Evolutionary conservation across 1,284 basidiomycete species (phyloP).

Genomic region (Trametes hirsuta): DNA sequence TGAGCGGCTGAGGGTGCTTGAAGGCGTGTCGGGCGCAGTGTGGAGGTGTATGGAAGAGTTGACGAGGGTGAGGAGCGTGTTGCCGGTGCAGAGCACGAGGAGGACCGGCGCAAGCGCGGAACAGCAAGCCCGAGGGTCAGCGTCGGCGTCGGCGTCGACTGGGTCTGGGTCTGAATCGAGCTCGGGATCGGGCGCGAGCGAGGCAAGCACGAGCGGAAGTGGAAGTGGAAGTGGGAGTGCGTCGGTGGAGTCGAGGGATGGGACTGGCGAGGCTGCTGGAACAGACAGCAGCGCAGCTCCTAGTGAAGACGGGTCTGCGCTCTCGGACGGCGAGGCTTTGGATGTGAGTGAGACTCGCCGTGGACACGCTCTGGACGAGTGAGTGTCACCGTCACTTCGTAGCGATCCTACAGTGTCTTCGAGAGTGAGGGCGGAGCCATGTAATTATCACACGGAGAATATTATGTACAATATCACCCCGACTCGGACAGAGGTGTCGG

Average conservation of each 20-base stretch:
- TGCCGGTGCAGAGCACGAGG: slow-evolving; percentile 44
- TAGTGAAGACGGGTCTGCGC: neutral
- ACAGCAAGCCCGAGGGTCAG: neutral
- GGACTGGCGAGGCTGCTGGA: neutral
- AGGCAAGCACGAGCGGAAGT: neutral
- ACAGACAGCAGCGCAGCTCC: neutral
- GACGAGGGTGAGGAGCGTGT: slow-evolving; percentile 68
- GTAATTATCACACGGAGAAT: neutral
- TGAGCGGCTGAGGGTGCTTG: slow-evolving; percentile 76
- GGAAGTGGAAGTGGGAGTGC: neutral
- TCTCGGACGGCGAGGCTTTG: neutral
- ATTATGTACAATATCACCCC: slow-evolving; percentile 2
- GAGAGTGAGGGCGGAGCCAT: neutral
- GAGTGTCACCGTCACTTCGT: no score
- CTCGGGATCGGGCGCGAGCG: neutral
- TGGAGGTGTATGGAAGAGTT: slow-evolving; percentile 78
- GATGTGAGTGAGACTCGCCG: neutral
- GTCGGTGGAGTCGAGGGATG: neutral
- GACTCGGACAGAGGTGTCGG: neutral
- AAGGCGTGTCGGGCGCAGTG: slow-evolving; percentile 71
- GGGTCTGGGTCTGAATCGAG: neutral
- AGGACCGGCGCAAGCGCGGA: neutral
- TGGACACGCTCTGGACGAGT: no score
- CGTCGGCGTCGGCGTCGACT: neutral
- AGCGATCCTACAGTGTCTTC: no score